phyloP scores from a whole-genome alignment of 768 basidiomycete genomes.

The Solioccasus polychromus region DNA sequence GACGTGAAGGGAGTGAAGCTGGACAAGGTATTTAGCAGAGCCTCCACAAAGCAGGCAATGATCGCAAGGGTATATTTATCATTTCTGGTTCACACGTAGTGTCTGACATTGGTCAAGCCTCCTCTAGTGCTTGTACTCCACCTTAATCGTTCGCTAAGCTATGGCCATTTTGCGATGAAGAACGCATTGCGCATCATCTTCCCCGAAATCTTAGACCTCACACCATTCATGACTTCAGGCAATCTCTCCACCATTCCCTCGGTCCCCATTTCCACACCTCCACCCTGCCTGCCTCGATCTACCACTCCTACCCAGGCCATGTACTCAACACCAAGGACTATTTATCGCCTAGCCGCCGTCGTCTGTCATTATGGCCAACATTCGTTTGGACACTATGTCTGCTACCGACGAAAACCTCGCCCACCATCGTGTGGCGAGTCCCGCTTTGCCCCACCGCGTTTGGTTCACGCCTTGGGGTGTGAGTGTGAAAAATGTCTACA shows the following conservation, averaged over 20 bases:
- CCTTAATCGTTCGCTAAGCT: constrained; percentile 87
- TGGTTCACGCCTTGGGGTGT: constrained; percentile 44
- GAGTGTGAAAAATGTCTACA: constrained; percentile 44
- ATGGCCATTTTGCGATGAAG: constrained; percentile 73
- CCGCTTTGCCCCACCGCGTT: constrained; percentile 39
- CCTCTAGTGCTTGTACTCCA: constrained; percentile 86
- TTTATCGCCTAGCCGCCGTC: constrained; percentile 82
- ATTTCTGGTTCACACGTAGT: not conserved
- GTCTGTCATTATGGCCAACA: constrained; percentile 95
- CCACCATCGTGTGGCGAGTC: constrained; percentile 36
- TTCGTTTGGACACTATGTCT: constrained; percentile 93
- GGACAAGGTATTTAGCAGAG: constrained; percentile 70
- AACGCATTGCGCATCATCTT: constrained; percentile 80
- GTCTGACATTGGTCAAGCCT: constrained; percentile 48
- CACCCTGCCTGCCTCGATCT: constrained; percentile 45
- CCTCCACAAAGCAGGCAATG: constrained; percentile 90
- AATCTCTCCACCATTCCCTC: constrained; percentile 69
- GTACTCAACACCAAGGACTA: constrained; percentile 52
- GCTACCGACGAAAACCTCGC: constrained; percentile 80
- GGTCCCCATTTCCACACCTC: constrained; percentile 65
- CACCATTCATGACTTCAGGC: constrained; percentile 83
- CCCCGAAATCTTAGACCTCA: constrained; percentile 86
- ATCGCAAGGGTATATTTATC: constrained; percentile 63
- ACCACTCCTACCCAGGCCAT: constrained; percentile 56
- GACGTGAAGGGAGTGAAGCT: constrained; percentile 78